Evolutionary conservation across 2,329 filamentous ascomycete species (phyloP), one percentile per base, ranked within the genome.

Genomic region (Colletotrichum melonis): DNA sequence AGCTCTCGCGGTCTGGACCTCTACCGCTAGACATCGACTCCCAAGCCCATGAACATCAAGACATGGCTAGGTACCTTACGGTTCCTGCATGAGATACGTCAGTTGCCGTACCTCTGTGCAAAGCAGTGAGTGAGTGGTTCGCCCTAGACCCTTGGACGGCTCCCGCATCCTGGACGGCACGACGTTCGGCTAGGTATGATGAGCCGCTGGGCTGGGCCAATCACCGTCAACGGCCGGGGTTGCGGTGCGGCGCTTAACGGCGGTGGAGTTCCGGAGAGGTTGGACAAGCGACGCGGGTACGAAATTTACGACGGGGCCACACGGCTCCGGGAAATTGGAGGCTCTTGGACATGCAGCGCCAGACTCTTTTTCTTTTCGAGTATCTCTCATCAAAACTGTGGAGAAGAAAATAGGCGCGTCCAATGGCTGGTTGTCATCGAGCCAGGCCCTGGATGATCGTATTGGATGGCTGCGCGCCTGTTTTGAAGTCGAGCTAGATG

Each of bases 121-220:
- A 38, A n/a, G 5, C 19, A 54, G 38, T 52, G 65, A 35, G 5
- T 14, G 22, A 63, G 28, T 54, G 46, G 62, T 64, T 64, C 62
- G 62, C 54, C 62, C 16, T 12, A 54, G 42, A 35, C 14, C 46
- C 38, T 28, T 19, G 14, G 35, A 60, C n/a, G 22, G 6, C 14
- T 28, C 60, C 60, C 30, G 11, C 5, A 64, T 8, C 49, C 5
- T 26, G 59, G 26, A 14, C n/a, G 19, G 16, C 57, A 59, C 9
- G 55, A 28, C 67, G 42, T 55, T 55, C 42, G 66, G 56, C 64
- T 62, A 63, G 56, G 71, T 73, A 65, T 71, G 71, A 71, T 46
- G 67, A 74, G 74, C 74, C 74, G 74, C 72, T 54, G 67, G 26
- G 55, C 24, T 26, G 22, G 46, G 11, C 74, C 74, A 75, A 75